Base-by-base conservation (phyloP, 2,329 filamentous ascomycete species). In the Aspergillus alliaceus region DNA sequence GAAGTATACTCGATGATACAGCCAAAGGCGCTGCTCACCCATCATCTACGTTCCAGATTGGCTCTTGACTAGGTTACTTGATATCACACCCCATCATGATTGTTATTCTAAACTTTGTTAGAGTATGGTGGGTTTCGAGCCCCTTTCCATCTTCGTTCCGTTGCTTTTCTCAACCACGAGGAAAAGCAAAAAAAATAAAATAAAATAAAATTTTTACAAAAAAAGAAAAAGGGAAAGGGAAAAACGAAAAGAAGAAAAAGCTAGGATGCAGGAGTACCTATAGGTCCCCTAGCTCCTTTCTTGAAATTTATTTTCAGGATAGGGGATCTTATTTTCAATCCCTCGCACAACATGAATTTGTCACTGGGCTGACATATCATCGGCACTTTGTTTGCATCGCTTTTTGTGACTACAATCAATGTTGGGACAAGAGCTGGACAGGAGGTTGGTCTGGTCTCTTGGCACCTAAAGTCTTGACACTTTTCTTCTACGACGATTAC, bases 41-140 rank as follows among this genome's bases (percentile, higher is more conserved):
- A 49, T 50, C 22, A 40, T 46, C 59, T 61, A 37, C 46, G 57
- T 11, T 58, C 59, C 6, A 57, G 58, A 20, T 54, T 57, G 27
- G 20, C 42, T 14, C 15, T 63, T 14, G 59, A 61, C 37, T 61
- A 54, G 35, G 5, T 47, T 14, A 42, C n/a, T n/a, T n/a, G n/a
- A n/a, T n/a, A n/a, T n/a, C n/a, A n/a, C n/a, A n/a, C n/a, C n/a
- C n/a, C n/a, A n/a, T n/a, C n/a, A n/a, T n/a, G n/a, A n/a, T 42
- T 12, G 15, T 14, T 14, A 7, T 42, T 24, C 9, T 42, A 20
- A 42, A 7, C 22, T 42, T 24, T 42, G 12, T 15, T 12, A 22
- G 39, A 22, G 12, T 15, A 24, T 42, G 22, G 24, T 42, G 22
- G 22, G 24, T 42, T 20, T 7, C n/a, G 15, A 8, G n/a, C 14